Base-by-base conservation (phyloP, 192 early-diverging fungal genomes). In the Coemansia sp. region DNA sequence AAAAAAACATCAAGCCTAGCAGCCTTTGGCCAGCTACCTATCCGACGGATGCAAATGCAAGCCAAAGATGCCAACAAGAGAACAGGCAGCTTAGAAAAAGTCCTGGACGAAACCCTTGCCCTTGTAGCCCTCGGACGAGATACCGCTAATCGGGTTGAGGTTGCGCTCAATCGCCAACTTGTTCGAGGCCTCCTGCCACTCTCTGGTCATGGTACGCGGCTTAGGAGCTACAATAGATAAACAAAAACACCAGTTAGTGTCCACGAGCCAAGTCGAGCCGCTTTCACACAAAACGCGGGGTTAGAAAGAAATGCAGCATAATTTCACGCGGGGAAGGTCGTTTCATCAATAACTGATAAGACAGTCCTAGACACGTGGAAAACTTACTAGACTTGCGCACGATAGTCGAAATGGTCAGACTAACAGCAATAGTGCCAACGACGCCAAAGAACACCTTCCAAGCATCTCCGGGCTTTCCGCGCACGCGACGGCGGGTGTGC, bases 181-280 rank as follows among this genome's bases (percentile, higher is more conserved):
- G 84, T 90, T 91, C 65, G 88, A 82, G 47, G 89, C 89, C 78
- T 91, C 87, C 74, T 92, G 84, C 91, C 91, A 92, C 83, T 92
- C 88, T 85, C 86, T 88, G 84, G 57, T 88, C 63, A 86, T 71
- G 51, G 89, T 92, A 53, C 59, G 69, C 47, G 85, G 87, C 63
- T 78, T 83, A 61, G 85, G 84, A 49, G 76, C 73, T 76, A 85
- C 87, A 87, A 21, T n/a, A 20, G 25, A 31, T 18, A 36, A 3
- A 53, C 5, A 53, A 21, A 53, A 7, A 14, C 18, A 56, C 7
- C 28, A 15, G 28, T 56, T 56, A 56, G 54, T 25, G 20, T 28
- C 4, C 42, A 44, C 14, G n/a, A 17, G n/a, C 46, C 46, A 48
- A 2, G n/a, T 4, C 6, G n/a, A 20, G 17, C 7, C 46, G 7